Evolutionary conservation across 2,329 filamentous ascomycete species (phyloP), one percentile per base, ranked within the genome.

Genomic region (Coniochaeta sp.): DNA sequence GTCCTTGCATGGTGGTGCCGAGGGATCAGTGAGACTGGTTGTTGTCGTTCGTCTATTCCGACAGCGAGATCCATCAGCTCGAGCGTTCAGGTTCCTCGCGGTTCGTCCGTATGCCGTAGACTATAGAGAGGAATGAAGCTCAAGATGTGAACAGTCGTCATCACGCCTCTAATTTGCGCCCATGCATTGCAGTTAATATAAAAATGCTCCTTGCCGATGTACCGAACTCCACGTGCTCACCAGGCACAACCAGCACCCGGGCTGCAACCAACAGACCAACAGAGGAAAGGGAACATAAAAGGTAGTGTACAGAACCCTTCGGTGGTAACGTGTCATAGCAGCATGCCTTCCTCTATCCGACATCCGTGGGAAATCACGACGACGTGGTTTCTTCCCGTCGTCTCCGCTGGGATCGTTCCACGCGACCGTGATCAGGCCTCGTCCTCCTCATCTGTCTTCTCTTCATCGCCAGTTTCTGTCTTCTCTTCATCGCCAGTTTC

Each of bases 281-380:
- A 32, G n/a, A 32, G 30, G n/a, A 18, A 47, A 31, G 45, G 45
- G 18, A 35, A 32, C 28, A 49, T 28, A 35, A 42, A 12, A 33
- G 31, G 28, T 27, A 14, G 35, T 33, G 20, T 53, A 26, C 22
- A 51, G 40, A 24, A 22, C 22, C n/a, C 30, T 18, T 31, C 45
- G n/a, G 45, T 51, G 49, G 52, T 53, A 53, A 53, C 52, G 52
- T 53, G 52, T 47, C 52, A 53, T 51, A 45, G 31, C 50, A 46
- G 30, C 26, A 46, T n/a, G 13, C 33, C 38, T 28, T 35, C 8
- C 35, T 51, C 16, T 14, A n/a, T n/a, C 33, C 38, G 14, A 24
- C 30, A 48, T 20, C 20, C n/a, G 5, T 22, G 42, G 22, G 18
- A 18, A 38, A 24, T 26, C 3, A n/a, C n/a, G n/a, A n/a, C n/a